Evolutionary conservation across 495 filamentous ascomycete genomes (phyloP).

Genomic region (Xylaria venustula): DNA sequence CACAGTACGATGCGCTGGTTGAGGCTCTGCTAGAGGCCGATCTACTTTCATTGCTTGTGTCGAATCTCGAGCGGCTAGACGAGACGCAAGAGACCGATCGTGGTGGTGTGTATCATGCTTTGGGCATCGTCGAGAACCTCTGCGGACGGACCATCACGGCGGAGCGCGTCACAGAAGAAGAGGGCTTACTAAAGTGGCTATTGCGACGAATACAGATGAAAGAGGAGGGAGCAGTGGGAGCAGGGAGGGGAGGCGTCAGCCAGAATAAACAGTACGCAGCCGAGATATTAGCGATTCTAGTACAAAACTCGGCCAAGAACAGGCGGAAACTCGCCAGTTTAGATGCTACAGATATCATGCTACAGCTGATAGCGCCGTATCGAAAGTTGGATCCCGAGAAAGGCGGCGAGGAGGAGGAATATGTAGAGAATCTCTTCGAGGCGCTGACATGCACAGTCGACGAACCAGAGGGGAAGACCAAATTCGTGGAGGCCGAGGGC

Average conservation of each 20-base stretch:
- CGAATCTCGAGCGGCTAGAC: slow-evolving; percentile 80
- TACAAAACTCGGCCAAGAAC: slow-evolving; percentile 61
- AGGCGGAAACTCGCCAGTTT: slow-evolving; percentile 60
- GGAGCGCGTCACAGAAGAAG: slow-evolving; percentile 67
- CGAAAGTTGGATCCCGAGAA: slow-evolving; percentile 83
- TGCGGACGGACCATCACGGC: slow-evolving; percentile 60
- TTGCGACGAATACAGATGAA: slow-evolving; percentile 53
- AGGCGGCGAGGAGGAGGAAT: slow-evolving; percentile 90
- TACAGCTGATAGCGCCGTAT: slow-evolving; percentile 86
- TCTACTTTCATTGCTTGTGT: slow-evolving; percentile 75
- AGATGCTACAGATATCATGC: slow-evolving; percentile 74
- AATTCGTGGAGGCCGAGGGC: slow-evolving; percentile 87
- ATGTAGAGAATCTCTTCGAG: slow-evolving; percentile 90
- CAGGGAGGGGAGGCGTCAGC: slow-evolving; percentile 35
- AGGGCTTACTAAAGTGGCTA: slow-evolving; percentile 70
- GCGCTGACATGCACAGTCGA: slow-evolving; percentile 76
- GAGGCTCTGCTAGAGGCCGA: slow-evolving; percentile 81
- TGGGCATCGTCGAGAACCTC: slow-evolving; percentile 83
- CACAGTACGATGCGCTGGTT: slow-evolving; percentile 80
- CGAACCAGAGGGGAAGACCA: slow-evolving; percentile 69
- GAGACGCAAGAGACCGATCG: slow-evolving; percentile 77
- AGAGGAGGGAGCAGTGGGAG: no score
- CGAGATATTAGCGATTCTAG: slow-evolving; percentile 84
- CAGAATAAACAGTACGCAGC: slow-evolving; percentile 98
- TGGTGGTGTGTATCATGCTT: slow-evolving; percentile 79